These are phyloP conservation scores for Casuarina glauca DNA, from an alignment of 306 rosid species.

Conservation along the genomic window DNA sequence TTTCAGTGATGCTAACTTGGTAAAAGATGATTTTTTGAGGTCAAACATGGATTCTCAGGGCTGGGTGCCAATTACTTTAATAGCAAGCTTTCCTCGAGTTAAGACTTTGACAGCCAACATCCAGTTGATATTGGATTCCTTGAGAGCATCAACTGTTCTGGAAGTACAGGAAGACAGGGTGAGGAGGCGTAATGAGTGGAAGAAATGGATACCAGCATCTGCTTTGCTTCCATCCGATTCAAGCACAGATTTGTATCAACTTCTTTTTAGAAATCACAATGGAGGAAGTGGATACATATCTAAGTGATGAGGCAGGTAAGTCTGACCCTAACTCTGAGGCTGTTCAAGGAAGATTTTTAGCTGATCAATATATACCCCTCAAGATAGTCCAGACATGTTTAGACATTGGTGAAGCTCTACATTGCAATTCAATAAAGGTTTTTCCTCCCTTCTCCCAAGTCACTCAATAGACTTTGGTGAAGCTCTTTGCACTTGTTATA, in stretches of 20 bases:
- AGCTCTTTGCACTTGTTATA: too few species aligned
- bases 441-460: too few species aligned
- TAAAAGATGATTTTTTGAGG: constrained; percentile 56
- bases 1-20: constrained; percentile 74
- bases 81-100: constrained; percentile 72
- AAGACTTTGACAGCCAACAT: constrained; percentile 43
- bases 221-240: constrained; percentile 30
- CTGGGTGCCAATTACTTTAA: constrained; percentile 70
- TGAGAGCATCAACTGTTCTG: constrained; percentile 50
- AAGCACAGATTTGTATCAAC: constrained; percentile 24
- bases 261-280: constrained; percentile 44
- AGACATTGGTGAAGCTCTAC: too few species aligned
- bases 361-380: constrained; percentile 6
- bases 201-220: constrained; percentile 42
- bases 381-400: not conserved
- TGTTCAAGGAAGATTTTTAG: constrained; percentile 14
- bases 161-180: constrained; percentile 75
- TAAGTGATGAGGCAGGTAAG: constrained; percentile 15
- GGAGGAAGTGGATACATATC: constrained; percentile 35
- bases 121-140: constrained; percentile 48
- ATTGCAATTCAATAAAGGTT: too few species aligned
- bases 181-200: constrained; percentile 63
- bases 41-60: constrained; percentile 80
- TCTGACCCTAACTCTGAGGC: constrained; percentile 29
- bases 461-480: too few species aligned